These are phyloP conservation scores for Mitragyna speciosa DNA, from an alignment of 257 asterid species.

Conservation along the genomic window DNA sequence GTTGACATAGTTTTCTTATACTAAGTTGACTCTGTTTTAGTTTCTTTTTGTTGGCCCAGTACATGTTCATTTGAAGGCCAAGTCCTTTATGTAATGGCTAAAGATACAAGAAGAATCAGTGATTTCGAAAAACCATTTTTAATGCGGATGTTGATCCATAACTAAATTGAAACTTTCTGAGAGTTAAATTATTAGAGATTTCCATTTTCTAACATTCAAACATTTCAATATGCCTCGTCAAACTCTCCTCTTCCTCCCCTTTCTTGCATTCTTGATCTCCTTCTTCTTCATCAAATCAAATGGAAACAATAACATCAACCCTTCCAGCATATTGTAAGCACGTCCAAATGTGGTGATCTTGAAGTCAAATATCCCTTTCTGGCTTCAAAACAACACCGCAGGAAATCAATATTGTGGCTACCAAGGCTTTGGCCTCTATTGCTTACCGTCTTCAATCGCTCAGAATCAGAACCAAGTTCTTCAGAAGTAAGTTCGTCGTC, in stretches of 20 bases:
- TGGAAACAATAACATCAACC: background rate
- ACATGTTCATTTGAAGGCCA: too few species aligned
- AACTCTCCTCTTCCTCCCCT: background rate
- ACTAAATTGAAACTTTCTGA: too few species aligned
- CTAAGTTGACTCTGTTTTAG: too few species aligned
- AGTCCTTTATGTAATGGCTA: too few species aligned
- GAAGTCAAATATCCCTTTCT: slow-evolving; percentile 30
- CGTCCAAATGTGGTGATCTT: background rate
- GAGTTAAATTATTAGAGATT: too few species aligned
- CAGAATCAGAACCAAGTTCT: too few species aligned
- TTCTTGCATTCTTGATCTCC: slow-evolving; percentile 1
- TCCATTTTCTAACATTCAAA: background rate
- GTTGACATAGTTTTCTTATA: too few species aligned
- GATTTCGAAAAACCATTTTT: too few species aligned
- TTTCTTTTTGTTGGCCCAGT: too few species aligned
- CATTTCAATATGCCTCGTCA: slow-evolving; percentile 1
- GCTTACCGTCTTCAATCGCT: background rate
- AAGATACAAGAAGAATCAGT: too few species aligned
- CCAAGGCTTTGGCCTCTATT: slow-evolving; percentile 25
- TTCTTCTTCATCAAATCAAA: slow-evolving; percentile 9
- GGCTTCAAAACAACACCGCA: background rate
- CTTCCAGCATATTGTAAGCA: background rate
- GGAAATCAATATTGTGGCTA: slow-evolving; percentile 28
- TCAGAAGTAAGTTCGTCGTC: too few species aligned
- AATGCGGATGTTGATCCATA: too few species aligned